phyloP scores from a whole-genome alignment of 164 flowering plant genomes.

The Umbilicus rupestris region DNA sequence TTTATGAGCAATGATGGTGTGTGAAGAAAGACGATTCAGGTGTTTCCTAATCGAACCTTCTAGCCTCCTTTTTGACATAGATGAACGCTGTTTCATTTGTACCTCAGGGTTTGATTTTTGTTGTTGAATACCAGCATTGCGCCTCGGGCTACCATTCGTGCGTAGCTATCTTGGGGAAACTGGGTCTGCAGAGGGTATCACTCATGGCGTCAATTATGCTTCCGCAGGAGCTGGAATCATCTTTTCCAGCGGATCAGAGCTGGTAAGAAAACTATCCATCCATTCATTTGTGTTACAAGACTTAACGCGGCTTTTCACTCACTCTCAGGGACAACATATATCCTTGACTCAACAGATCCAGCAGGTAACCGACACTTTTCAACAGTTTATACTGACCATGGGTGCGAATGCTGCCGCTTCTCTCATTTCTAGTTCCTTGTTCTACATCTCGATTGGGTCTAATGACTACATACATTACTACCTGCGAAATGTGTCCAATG shows the following conservation, averaged over 20 bases:
- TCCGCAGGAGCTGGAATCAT: constrained; percentile 91
- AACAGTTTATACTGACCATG: constrained; percentile 44
- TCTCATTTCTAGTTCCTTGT: constrained; percentile 53
- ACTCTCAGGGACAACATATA: constrained; percentile 60
- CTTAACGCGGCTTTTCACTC: not conserved
- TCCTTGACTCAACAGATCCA: constrained; percentile 72
- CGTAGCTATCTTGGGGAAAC: constrained; percentile 66
- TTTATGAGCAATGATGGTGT: not conserved
- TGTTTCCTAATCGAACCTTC: not conserved
- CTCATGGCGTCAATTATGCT: constrained; percentile 84
- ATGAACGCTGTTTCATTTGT: not conserved
- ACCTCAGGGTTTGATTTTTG: not conserved
- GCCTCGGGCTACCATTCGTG: constrained; percentile 74
- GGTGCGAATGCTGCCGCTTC: constrained; percentile 55
- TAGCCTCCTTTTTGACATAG: not conserved
- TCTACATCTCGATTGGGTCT: constrained; percentile 75
- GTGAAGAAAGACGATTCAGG: not conserved
- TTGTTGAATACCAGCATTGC: constrained; percentile 33
- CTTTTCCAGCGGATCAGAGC: constrained; percentile 73
- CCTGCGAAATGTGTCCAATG: constrained; percentile 53
- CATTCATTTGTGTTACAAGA: not conserved
- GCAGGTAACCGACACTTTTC: constrained; percentile 69
- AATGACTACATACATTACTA: constrained; percentile 89
- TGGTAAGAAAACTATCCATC: constrained; percentile 33
- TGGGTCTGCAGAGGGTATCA: constrained; percentile 52